These are phyloP conservation scores for Boletus mariae DNA, from an alignment of 1,284 basidiomycete genomes.

Conservation along the genomic window DNA sequence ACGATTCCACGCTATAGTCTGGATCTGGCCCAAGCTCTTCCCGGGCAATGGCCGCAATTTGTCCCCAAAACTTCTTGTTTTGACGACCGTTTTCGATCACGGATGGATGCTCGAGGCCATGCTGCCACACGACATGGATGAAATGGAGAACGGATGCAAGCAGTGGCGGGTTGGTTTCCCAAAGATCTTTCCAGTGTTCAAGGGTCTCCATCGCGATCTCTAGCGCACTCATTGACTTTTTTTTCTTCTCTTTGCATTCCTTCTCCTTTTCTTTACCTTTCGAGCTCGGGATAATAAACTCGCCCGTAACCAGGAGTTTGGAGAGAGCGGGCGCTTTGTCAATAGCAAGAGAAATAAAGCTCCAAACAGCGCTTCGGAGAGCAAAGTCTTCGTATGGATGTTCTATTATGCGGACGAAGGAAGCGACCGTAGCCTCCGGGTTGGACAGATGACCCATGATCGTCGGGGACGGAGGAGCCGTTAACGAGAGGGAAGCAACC, in stretches of 20 bases:
- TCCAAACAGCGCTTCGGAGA: slow-evolving; percentile 77
- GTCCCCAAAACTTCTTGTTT: slow-evolving; percentile 61
- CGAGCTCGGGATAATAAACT: slow-evolving; percentile 48
- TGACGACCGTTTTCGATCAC: slow-evolving; percentile 55
- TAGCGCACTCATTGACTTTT: slow-evolving; percentile 51
- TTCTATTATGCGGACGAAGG: slow-evolving; percentile 61
- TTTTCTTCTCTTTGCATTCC: slow-evolving; percentile 24
- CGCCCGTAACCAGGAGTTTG: slow-evolving; percentile 74
- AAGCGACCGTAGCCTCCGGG: slow-evolving; percentile 62
- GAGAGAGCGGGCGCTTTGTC: slow-evolving; percentile 88
- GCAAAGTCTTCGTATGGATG: slow-evolving; percentile 69
- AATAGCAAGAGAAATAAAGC: slow-evolving; percentile 77
- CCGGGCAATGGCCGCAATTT: slow-evolving; percentile 56
- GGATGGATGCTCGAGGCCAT: slow-evolving; percentile 71
- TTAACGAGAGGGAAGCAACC: slow-evolving; percentile 59
- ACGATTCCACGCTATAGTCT: slow-evolving; percentile 53
- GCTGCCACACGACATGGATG: slow-evolving; percentile 80
- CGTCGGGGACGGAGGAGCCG: slow-evolving; percentile 57
- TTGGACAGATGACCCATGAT: slow-evolving; percentile 71
- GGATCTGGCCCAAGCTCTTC: slow-evolving; percentile 66
- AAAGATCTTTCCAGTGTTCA: slow-evolving; percentile 65
- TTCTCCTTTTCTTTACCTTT: slow-evolving; percentile 40
- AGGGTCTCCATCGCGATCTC: slow-evolving; percentile 65
- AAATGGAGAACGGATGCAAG: slow-evolving; percentile 77
- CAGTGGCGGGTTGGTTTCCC: slow-evolving; percentile 73